These are phyloP conservation scores for Moniliophthora roreri DNA, from an alignment of 1,284 basidiomycete genomes.

Conservation along the genomic window DNA sequence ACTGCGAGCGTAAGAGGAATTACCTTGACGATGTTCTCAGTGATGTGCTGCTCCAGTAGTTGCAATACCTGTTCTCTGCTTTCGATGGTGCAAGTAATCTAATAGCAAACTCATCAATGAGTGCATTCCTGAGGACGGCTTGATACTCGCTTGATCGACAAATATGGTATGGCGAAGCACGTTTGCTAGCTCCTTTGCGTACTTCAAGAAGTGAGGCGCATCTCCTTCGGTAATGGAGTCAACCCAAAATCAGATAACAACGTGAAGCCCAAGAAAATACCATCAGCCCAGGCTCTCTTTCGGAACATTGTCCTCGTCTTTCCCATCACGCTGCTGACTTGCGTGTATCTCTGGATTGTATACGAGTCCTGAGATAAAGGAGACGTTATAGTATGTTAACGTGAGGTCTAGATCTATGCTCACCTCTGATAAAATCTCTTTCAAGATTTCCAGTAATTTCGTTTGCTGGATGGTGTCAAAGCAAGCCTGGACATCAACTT, in stretches of 20 bases:
- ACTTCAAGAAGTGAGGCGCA: slow-evolving; percentile 68
- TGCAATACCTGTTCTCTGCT: slow-evolving; percentile 63
- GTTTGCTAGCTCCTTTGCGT: slow-evolving; percentile 66
- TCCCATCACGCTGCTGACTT: slow-evolving; percentile 50
- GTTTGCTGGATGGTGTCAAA: slow-evolving; percentile 96
- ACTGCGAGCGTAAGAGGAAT: slow-evolving; percentile 8
- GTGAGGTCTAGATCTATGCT: slow-evolving; percentile 5
- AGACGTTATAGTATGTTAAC: neutral
- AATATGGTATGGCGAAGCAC: slow-evolving; percentile 79
- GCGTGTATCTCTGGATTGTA: slow-evolving; percentile 64
- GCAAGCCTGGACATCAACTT: slow-evolving; percentile 93
- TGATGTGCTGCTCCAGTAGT: slow-evolving; percentile 87
- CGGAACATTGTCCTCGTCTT: slow-evolving; percentile 56
- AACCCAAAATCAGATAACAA: neutral
- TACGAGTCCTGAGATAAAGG: slow-evolving; percentile 52
- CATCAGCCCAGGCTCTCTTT: slow-evolving; percentile 66
- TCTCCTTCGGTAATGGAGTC: slow-evolving; percentile 31
- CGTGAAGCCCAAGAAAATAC: slow-evolving; percentile 34
- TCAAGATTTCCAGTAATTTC: slow-evolving; percentile 80
- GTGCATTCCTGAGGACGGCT: neutral
- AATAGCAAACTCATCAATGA: slow-evolving; percentile 2
- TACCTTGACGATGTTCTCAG: slow-evolving; percentile 89
- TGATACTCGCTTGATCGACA: slow-evolving; percentile 68
- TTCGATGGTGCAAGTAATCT: slow-evolving; percentile 65
- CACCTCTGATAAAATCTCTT: slow-evolving; percentile 74